Conservation (phyloP, 2,329 filamentous ascomycete species). For the Macrophomina tecta region DNA sequence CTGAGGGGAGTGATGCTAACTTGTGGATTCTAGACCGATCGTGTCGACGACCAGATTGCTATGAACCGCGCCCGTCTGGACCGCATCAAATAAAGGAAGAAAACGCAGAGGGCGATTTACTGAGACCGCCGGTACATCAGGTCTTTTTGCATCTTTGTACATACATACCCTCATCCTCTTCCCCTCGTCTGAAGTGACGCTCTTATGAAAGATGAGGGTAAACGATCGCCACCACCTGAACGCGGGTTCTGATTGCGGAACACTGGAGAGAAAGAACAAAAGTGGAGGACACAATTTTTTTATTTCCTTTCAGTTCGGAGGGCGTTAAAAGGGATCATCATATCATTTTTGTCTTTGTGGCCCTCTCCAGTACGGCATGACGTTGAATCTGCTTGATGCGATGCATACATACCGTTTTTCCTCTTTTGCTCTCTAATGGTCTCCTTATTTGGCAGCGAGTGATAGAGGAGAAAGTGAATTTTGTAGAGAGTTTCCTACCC, state of each 20-base stretch:
- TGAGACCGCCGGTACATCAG: neutral
- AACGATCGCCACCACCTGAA: neutral
- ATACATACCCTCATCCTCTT: slow-evolving; percentile 10
- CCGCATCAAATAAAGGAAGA: slow-evolving; percentile 58
- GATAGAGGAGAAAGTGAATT: neutral
- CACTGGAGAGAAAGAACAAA: neutral
- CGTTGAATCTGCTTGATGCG: neutral
- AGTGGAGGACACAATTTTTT: neutral
- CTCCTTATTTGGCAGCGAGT: neutral
- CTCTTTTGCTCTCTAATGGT: neutral
- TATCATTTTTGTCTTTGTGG: neutral
- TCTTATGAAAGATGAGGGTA: neutral
- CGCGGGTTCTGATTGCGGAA: too few species aligned
- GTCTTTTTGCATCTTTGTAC: neutral
- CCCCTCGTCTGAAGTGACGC: neutral
- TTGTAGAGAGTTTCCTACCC: too few species aligned
- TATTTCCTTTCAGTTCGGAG: neutral
- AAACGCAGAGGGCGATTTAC: too few species aligned
- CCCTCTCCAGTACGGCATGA: neutral
- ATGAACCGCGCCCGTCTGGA: slow-evolving; percentile 77
- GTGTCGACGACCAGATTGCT: slow-evolving; percentile 74
- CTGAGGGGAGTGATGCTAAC: slow-evolving; percentile 34
- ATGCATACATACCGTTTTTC: neutral
- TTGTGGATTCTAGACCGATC: slow-evolving; percentile 66
- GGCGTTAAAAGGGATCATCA: neutral